Conservation (phyloP, 352 stramenopile species). For the Globisporangium mamillatum region DNA sequence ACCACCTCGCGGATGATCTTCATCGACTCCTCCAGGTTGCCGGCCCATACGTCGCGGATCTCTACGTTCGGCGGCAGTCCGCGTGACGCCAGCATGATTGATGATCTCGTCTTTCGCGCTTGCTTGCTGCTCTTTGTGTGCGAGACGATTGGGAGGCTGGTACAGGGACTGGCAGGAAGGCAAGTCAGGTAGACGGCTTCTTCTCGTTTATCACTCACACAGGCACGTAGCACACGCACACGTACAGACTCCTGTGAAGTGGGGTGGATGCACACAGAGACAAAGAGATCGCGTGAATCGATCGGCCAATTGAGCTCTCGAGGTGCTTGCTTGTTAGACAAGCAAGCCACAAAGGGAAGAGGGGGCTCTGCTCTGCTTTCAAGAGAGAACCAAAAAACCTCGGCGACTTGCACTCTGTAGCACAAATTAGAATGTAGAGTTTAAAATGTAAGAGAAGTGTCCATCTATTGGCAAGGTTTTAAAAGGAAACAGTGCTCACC, state of each 20-base stretch:
- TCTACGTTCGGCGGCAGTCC: conserved; percentile 82
- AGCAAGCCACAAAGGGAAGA: background rate
- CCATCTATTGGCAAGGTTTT: background rate
- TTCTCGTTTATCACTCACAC: no score
- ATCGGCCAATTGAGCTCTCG: background rate
- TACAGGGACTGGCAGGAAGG: background rate
- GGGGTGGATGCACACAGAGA: background rate
- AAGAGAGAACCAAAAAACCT: background rate
- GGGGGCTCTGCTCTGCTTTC: background rate
- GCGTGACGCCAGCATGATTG: conserved; percentile 40
- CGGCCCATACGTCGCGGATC: conserved; percentile 93
- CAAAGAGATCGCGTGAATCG: background rate
- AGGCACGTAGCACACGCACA: background rate
- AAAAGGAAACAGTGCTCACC: no score
- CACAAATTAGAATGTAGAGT: background rate
- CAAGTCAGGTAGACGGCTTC: no score
- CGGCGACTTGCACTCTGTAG: background rate
- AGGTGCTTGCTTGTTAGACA: conserved; percentile 3
- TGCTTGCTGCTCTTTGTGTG: background rate
- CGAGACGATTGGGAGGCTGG: no score
- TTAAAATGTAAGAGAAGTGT: background rate
- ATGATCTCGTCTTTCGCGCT: background rate
- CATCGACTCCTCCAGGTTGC: conserved; percentile 95
- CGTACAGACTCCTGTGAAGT: background rate
- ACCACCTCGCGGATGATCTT: conserved; percentile 94